Evolutionary conservation across 73 alveolate species (phyloP).

Genomic region (Urostyla sp.): DNA sequence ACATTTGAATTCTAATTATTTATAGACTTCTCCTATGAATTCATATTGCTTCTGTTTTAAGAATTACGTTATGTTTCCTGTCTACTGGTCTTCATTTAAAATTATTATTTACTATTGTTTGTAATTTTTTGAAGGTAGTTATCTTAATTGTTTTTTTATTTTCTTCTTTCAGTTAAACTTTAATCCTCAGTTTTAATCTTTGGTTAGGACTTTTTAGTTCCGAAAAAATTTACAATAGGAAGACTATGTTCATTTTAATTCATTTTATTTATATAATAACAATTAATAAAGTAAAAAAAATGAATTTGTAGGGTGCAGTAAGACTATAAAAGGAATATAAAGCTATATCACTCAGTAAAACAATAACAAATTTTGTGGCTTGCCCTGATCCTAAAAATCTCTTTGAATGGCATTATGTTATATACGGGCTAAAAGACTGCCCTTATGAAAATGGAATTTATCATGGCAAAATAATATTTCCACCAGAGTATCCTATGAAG

Average conservation of each 20-base stretch:
- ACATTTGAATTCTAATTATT: too few species aligned
- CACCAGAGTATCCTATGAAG: constrained; percentile 80
- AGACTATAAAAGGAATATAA: constrained; percentile 62
- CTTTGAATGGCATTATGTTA: constrained; percentile 83
- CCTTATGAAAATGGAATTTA: constrained; percentile 83
- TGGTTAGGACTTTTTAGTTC: too few species aligned
- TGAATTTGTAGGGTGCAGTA: constrained; percentile 50
- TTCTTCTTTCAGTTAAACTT: too few species aligned
- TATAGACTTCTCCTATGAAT: too few species aligned
- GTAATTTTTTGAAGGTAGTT: too few species aligned
- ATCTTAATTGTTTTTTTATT: too few species aligned
- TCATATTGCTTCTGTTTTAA: too few species aligned
- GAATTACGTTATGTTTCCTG: too few species aligned
- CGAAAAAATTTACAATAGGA: too few species aligned
- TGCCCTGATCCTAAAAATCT: constrained; percentile 71
- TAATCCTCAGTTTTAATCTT: too few species aligned
- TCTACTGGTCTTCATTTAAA: too few species aligned
- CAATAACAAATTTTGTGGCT: constrained; percentile 68
- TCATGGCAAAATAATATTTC: constrained; percentile 81
- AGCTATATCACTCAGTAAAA: background rate
- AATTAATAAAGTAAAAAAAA: background rate
- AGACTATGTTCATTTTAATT: background rate
- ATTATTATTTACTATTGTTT: too few species aligned
- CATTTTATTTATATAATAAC: background rate
- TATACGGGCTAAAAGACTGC: constrained; percentile 73